These are phyloP conservation scores for Fraxinus velutina DNA, from an alignment of 305 asterid species.

Conservation along the genomic window DNA sequence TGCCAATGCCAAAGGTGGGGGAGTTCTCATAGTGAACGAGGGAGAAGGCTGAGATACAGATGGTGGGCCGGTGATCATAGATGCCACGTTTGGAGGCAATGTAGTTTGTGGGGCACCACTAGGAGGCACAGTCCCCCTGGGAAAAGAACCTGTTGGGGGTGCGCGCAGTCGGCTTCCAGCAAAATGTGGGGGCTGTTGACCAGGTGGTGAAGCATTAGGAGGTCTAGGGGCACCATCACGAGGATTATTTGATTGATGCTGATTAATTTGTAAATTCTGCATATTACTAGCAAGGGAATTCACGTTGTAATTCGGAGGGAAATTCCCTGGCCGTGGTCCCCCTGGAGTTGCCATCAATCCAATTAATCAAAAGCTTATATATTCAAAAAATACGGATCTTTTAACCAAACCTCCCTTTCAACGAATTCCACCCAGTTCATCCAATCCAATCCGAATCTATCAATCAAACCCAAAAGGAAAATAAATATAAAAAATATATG, in stretches of 20 bases:
- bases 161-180: conserved; percentile 65
- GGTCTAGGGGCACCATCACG: conserved; percentile 5
- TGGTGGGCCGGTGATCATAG: conserved; percentile 54
- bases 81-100: conserved; percentile 46
- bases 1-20: conserved; percentile 63
- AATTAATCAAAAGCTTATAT: conserved; percentile 26
- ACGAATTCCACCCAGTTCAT: neutral
- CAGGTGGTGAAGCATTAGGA: conserved; percentile 50
- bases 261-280: conserved; percentile 76
- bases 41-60: conserved; percentile 55
- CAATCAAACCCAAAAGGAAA: neutral
- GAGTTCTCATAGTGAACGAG: conserved; percentile 64
- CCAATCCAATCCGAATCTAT: conserved; percentile 12
- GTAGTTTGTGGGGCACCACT: conserved; percentile 45
- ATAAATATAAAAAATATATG: neutral
- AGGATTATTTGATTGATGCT: conserved; percentile 41
- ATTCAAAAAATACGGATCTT: neutral
- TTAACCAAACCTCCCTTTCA: neutral
- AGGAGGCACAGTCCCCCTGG: conserved; percentile 55
- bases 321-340: conserved; percentile 78
- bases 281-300: conserved; percentile 67
- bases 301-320: conserved; percentile 70
- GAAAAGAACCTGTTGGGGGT: conserved; percentile 70
- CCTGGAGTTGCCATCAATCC: conserved; percentile 78
- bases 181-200: conserved; percentile 72